Base-by-base conservation (phyloP, 139 green algal species). In the Micromonas commoda region DNA sequence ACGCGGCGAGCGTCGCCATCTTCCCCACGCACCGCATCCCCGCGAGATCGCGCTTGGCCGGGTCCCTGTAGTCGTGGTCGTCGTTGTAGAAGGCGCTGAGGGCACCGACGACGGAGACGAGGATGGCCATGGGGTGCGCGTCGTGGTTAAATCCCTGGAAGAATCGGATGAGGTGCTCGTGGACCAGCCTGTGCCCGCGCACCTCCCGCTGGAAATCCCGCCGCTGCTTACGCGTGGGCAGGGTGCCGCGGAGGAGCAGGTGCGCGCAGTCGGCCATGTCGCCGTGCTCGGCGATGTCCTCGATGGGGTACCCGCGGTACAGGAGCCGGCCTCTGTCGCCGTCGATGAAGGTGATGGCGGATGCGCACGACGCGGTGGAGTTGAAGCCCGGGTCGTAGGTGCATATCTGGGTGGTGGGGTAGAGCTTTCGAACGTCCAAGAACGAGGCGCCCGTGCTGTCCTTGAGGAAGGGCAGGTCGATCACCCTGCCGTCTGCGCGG, bases 381-480 rank as follows among this genome's bases (percentile, higher is more conserved):
- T 76, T 87, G 71, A 91, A 93, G 9, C 89, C 89, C 2, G 89
- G 89, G 73, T 93, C 89, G 76, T 87, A 93, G 19, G 89, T 93
- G 83, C 87, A 93, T 34, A 93, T 70, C 63, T 70, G 13, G 28
- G 6, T 9, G 13, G 28, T 9, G 28, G 63, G 63, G 28, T 70
- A 35, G 13, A 70, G 63, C 9, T 19, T 9, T 13, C 16, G 28
- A 70, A 70, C 16, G 63, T 70, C 63, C 9, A 70, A 9, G 63
- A 70, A 70, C 28, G 29, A 21, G 6, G 6, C 9, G 6, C 63
- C 63, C 6, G 29, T 13, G 13, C 13, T 19, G 63, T 70, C 63
- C 9, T 9, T 19, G 28, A 33, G 63, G 29, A 70, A 9, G 63
- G 63, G 63, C 9, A 70, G 29, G 28, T 19, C 6, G 29, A 70